Evolutionary conservation across 2,329 filamentous ascomycete genomes (phyloP).

Genomic region (Fonsecaea erecta): DNA sequence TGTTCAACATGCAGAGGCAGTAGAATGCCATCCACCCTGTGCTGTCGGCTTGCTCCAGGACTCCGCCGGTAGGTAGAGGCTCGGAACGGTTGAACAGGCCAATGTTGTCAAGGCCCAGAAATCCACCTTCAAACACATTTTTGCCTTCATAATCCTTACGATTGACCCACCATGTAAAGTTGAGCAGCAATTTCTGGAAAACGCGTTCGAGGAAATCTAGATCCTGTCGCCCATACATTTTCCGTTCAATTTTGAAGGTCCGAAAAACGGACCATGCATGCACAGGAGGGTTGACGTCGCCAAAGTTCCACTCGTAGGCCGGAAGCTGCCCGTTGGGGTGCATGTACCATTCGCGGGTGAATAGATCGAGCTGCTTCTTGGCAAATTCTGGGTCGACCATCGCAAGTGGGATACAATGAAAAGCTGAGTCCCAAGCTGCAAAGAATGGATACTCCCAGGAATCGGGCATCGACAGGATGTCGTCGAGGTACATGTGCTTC

Average conservation of each 20-base stretch:
- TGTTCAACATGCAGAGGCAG: conserved; percentile 95
- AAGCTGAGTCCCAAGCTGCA: conserved; percentile 94
- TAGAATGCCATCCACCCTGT: conserved; percentile 99
- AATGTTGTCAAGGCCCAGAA: conserved; percentile 95
- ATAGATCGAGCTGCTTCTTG: conserved; percentile 95
- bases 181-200: conserved; percentile 92
- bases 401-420: conserved; percentile 92
- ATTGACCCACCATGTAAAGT: conserved; percentile 99
- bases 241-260: conserved; percentile 97
- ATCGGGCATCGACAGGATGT: conserved; percentile 96
- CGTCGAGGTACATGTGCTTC: conserved; percentile 94
- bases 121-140: conserved; percentile 96
- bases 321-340: conserved; percentile 95
- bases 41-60: conserved; percentile 93
- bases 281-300: conserved; percentile 94
- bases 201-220: conserved; percentile 94
- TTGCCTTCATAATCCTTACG: conserved; percentile 93
- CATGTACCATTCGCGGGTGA: conserved; percentile 98
- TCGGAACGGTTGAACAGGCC: conserved; percentile 97
- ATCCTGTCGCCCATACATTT: conserved; percentile 93
- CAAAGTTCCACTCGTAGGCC: conserved; percentile 96
- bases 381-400: conserved; percentile 99
- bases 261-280: conserved; percentile 96
- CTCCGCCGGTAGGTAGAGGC: conserved; percentile 88
- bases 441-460: conserved; percentile 99